Percentiles rank a stretch among this genome's conserved stretches.
Conservation (phyloP, 192 early-diverging fungal genomes). For the Podochytrium sp. region DNA sequence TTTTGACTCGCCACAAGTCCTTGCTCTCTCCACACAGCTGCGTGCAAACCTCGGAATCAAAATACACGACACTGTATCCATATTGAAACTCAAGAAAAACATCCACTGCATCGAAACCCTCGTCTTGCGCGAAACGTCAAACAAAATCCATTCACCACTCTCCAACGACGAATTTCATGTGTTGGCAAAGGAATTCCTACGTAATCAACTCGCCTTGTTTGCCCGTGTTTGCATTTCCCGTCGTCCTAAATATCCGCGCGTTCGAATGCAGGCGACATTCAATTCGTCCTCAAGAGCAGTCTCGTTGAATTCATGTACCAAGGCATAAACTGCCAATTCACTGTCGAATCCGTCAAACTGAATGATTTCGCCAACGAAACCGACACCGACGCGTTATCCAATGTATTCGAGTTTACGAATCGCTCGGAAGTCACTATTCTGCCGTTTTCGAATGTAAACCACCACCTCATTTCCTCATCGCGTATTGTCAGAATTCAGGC, state of each 20-base stretch:
- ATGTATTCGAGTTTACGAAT: conserved; percentile 38
- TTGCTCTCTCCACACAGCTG: too few species aligned
- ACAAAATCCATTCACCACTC: background rate
- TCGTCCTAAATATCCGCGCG: background rate
- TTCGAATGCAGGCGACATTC: conserved; percentile 54
- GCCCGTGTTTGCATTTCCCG: background rate
- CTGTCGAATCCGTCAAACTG: conserved; percentile 11
- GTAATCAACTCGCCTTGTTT: conserved; percentile 1
- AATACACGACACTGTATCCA: background rate
- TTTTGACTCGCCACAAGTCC: too few species aligned
- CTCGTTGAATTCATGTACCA: conserved; percentile 61
- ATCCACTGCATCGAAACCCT: background rate
- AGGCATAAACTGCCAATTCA: conserved; percentile 51
- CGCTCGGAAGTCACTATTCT: conserved; percentile 35
- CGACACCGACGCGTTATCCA: background rate
- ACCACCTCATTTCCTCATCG: too few species aligned
- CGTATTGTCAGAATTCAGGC: background rate
- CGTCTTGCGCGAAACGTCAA: background rate
- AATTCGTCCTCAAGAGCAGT: conserved; percentile 55
- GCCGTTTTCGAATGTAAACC: background rate
- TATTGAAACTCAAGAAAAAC: background rate
- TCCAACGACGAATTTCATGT: background rate
- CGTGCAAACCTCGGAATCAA: background rate
- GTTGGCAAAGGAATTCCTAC: conserved; percentile 7
- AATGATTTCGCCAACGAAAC: background rate